A percentile compares a stretch with the other conserved stretches of the same genome.
Evolutionary conservation across 495 filamentous ascomycete species (phyloP).

Genomic region (Hyphodiscus hymeniophilus): DNA sequence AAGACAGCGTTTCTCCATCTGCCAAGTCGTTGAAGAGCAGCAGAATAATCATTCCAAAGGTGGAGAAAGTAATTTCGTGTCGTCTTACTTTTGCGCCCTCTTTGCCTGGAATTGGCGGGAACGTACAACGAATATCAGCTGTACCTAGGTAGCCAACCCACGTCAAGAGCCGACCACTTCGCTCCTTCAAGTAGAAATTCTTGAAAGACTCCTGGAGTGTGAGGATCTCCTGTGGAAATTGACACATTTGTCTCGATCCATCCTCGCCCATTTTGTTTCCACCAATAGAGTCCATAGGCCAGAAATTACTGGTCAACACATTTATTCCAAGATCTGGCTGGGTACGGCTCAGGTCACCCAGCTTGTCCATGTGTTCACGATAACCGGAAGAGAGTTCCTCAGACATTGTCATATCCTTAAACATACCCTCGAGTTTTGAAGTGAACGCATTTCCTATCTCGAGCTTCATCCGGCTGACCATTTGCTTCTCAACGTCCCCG

Average conservation of each 20-base stretch:
- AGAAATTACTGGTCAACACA: constrained; percentile 86
- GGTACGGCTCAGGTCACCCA: constrained; percentile 57
- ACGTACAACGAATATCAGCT: constrained; percentile 76
- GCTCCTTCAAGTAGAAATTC: constrained; percentile 79
- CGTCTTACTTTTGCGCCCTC: constrained; percentile 64
- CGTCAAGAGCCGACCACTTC: constrained; percentile 77
- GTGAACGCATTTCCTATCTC: constrained; percentile 95
- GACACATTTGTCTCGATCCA: constrained; percentile 45
- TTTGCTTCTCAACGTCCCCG: constrained; percentile 85
- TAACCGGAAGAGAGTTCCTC: constrained; percentile 76
- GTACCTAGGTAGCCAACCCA: constrained; percentile 66
- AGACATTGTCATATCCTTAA: constrained; percentile 90
- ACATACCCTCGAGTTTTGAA: constrained; percentile 90
- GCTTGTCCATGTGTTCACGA: constrained; percentile 53
- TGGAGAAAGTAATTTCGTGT: constrained; percentile 87
- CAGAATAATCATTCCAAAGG: constrained; percentile 85
- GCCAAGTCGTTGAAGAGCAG: constrained; percentile 79
- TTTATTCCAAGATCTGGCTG: constrained; percentile 72
- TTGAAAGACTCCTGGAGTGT: constrained; percentile 77
- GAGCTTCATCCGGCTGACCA: constrained; percentile 93
- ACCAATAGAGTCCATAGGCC: constrained; percentile 83
- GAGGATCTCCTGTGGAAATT: constrained; percentile 70
- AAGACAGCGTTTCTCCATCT: constrained; percentile 56
- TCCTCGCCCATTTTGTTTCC: constrained; percentile 27
- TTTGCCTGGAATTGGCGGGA: constrained; percentile 56